Percentiles rank a stretch among this genome's conserved stretches.
Conservation (phyloP, 176 grass and related monocot genomes). For the Cenchrus fungigraminus region DNA sequence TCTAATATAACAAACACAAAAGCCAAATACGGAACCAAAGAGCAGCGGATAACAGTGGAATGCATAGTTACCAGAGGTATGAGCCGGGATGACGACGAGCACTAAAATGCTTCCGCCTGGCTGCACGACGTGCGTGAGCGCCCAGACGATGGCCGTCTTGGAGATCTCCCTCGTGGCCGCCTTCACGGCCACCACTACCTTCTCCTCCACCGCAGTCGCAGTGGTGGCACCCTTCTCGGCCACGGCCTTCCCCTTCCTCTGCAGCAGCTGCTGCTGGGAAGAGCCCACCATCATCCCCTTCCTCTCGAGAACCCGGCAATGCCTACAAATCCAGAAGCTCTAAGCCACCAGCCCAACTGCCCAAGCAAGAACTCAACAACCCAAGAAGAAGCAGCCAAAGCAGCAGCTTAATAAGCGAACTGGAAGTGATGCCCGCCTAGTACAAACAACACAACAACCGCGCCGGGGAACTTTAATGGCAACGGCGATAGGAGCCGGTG, state of each 20-base stretch:
- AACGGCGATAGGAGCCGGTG: constrained; percentile 42
- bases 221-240: constrained; percentile 48
- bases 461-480: constrained; percentile 44
- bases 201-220: constrained; percentile 35
- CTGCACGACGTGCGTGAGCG: constrained; percentile 91
- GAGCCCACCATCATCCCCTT: constrained; percentile 48
- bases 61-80: constrained; percentile 73
- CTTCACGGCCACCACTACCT: constrained; percentile 91
- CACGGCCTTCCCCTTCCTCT: constrained; percentile 71
- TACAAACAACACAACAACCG: constrained; percentile 59
- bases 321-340: constrained; percentile 53
- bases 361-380: constrained; percentile 28
- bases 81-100: constrained; percentile 72
- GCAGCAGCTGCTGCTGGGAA: constrained; percentile 64
- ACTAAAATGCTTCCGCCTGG: constrained; percentile 85
- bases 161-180: constrained; percentile 84
- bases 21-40: constrained; percentile 24
- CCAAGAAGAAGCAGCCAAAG: constrained; percentile 35
- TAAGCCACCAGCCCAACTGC: constrained; percentile 24
- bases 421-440: constrained; percentile 41
- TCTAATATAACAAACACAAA: background rate
- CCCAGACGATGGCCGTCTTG: constrained; percentile 90
- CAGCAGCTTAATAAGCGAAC: background rate
- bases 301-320: constrained; percentile 12
- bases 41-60: constrained; percentile 5